Conservation (phyloP, 441 rosid species). For the Erodium moschatum region DNA sequence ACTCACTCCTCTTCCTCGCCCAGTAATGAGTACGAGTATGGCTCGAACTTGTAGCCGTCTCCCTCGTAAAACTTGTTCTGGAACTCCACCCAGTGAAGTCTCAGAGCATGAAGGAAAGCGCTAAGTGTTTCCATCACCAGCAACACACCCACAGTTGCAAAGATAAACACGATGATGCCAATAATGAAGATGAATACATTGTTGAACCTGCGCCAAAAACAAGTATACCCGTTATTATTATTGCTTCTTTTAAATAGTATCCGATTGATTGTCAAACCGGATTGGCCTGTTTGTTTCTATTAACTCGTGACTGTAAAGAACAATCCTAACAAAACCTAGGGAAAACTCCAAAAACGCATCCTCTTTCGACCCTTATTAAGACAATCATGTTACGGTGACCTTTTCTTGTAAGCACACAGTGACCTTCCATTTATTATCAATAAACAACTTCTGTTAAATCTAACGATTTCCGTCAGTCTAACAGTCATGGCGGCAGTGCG, state of each 20-base stretch:
- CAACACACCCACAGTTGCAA: constrained; percentile 79
- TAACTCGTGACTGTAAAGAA: background rate
- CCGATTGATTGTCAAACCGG: background rate
- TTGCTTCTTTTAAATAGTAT: background rate
- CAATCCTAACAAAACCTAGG: background rate
- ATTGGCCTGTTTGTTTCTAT: background rate
- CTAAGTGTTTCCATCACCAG: constrained; percentile 95
- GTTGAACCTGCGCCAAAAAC: constrained; percentile 47
- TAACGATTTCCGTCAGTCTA: too few species aligned
- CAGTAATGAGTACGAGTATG: constrained; percentile 51
- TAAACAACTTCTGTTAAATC: too few species aligned
- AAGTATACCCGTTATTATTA: background rate
- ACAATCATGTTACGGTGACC: too few species aligned
- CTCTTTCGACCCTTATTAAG: too few species aligned
- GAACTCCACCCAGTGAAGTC: constrained; percentile 97
- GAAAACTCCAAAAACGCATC: too few species aligned
- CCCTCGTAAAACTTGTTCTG: constrained; percentile 93
- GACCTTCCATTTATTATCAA: too few species aligned
- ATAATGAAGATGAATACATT: constrained; percentile 48
- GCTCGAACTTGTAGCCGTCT: constrained; percentile 75
- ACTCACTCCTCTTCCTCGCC: constrained; percentile 46
- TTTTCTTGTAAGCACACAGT: too few species aligned
- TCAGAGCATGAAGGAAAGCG: constrained; percentile 82
- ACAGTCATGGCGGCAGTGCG: too few species aligned
- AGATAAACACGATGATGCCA: constrained; percentile 58